These are phyloP conservation scores for Mycoemilia scoparia DNA, from an alignment of 192 early-diverging fungal genomes.

Conservation along the genomic window DNA sequence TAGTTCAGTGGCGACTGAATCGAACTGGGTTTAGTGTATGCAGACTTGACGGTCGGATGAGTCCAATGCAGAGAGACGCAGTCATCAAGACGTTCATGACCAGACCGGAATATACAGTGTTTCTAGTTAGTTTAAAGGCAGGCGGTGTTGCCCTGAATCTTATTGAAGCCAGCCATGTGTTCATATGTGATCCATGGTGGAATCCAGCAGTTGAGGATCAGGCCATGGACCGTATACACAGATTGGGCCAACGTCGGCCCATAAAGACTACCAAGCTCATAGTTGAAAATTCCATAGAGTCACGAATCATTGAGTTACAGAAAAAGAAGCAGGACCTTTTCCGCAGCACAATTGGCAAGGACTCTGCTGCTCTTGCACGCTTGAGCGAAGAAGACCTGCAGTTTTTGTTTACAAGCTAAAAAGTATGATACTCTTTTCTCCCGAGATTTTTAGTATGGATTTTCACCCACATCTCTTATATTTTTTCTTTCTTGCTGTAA, in stretches of 20 bases:
- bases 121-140: constrained; percentile 77
- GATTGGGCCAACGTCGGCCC: constrained; percentile 78
- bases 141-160: constrained; percentile 85
- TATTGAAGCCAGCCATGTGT: constrained; percentile 74
- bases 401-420: constrained; percentile 66
- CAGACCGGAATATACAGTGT: constrained; percentile 66
- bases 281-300: constrained; percentile 86
- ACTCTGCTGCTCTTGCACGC: constrained; percentile 52
- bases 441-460: background rate
- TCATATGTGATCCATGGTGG: constrained; percentile 50
- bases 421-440: background rate
- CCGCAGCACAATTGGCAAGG: constrained; percentile 68
- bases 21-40: constrained; percentile 65
- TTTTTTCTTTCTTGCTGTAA: constrained; percentile 1
- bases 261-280: constrained; percentile 77
- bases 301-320: constrained; percentile 75
- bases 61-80: constrained; percentile 50
- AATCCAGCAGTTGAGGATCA: constrained; percentile 49
- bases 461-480: background rate
- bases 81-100: constrained; percentile 58
- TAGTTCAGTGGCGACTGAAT: constrained; percentile 78
- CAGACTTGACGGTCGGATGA: constrained; percentile 73
- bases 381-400: constrained; percentile 60
- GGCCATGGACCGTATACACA: constrained; percentile 90
- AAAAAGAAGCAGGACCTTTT: constrained; percentile 87